Conservation (phyloP, 768 basidiomycete genomes). For the Sarcomyxa edulis region DNA sequence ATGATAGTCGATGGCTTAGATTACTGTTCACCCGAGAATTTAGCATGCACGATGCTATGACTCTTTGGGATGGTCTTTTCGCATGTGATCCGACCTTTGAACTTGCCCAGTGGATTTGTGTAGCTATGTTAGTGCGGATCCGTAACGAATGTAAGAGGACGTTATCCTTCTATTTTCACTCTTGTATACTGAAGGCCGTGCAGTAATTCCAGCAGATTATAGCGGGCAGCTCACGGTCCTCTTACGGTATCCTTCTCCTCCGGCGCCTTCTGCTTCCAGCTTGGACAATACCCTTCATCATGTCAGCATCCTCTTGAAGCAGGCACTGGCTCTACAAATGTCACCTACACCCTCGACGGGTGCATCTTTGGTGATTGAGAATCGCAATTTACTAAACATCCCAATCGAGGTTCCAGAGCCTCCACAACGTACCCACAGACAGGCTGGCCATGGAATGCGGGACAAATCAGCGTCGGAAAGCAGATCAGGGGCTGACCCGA, state of each 20-base stretch:
- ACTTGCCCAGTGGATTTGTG: slow-evolving; percentile 81
- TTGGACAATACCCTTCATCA: slow-evolving; percentile 45
- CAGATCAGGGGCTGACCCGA: slow-evolving; percentile 15
- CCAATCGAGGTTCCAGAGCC: slow-evolving; percentile 57
- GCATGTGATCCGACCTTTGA: slow-evolving; percentile 78
- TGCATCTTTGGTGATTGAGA: slow-evolving; percentile 76
- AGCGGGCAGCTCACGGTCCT: slow-evolving; percentile 78
- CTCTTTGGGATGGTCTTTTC: slow-evolving; percentile 95
- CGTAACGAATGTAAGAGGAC: slow-evolving; percentile 72
- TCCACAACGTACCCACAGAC: slow-evolving; percentile 30
- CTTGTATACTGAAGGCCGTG: slow-evolving; percentile 9
- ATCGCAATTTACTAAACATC: slow-evolving; percentile 71
- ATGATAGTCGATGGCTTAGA: slow-evolving; percentile 84
- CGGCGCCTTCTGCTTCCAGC: slow-evolving; percentile 18
- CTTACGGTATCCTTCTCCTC: slow-evolving; percentile 75
- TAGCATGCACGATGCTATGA: slow-evolving; percentile 71
- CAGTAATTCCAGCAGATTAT: slow-evolving; percentile 87
- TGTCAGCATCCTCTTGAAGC: slow-evolving; percentile 68
- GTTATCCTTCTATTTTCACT: slow-evolving; percentile 1
- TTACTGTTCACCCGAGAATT: slow-evolving; percentile 94
- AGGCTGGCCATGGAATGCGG: slow-evolving; percentile 24
- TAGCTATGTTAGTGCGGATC: slow-evolving; percentile 93
- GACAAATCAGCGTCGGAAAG: slow-evolving; percentile 18
- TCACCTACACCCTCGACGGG: slow-evolving; percentile 73
- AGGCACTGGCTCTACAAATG: slow-evolving; percentile 76